These are phyloP conservation scores for Fusarium keratoplasticum DNA, from an alignment of 2,329 filamentous ascomycete species.

Conservation along the genomic window DNA sequence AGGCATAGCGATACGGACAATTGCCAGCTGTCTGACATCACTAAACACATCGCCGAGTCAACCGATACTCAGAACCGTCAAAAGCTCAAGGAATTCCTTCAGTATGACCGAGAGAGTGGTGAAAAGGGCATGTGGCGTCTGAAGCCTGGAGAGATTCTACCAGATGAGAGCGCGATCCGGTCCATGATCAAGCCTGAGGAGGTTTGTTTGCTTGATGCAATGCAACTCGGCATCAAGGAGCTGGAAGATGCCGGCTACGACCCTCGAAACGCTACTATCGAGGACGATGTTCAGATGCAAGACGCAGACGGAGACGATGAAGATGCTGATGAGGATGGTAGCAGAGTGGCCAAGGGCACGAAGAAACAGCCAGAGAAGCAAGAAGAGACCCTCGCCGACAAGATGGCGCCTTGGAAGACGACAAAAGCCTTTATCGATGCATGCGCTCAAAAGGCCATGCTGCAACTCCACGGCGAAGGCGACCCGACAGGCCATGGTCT, in stretches of 20 bases:
- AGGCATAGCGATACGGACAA: conserved; percentile 77
- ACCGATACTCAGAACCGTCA: conserved; percentile 96
- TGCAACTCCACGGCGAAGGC: conserved; percentile 92
- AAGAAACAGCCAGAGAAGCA: conserved; percentile 62
- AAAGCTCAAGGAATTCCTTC: conserved; percentile 96
- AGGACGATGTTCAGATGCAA: conserved; percentile 73
- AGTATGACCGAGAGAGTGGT: conserved; percentile 80
- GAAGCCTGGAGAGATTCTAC: conserved; percentile 76
- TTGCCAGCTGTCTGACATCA: conserved; percentile 85
- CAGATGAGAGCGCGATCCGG: conserved; percentile 84
- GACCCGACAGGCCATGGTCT: conserved; percentile 94
- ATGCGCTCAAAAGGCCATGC: conserved; percentile 94
- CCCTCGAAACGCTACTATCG: conserved; percentile 68
- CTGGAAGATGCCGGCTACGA: conserved; percentile 92
- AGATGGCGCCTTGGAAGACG: conserved; percentile 95
- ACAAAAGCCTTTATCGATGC: conserved; percentile 97
- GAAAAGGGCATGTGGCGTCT: conserved; percentile 87
- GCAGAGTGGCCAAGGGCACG: conserved; percentile 51
- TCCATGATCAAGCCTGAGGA: conserved; percentile 95
- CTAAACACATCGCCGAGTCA: conserved; percentile 90
- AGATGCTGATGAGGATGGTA: conserved; percentile 58
- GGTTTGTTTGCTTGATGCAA: conserved; percentile 92
- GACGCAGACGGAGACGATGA: conserved; percentile 72
- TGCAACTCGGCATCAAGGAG: conserved; percentile 94
- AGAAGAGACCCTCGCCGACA: conserved; percentile 82